A percentile compares a stretch with the other conserved stretches of the same genome.
These are phyloP conservation scores for Calvatia gigantea DNA, from an alignment of 768 basidiomycete genomes.

Conservation along the genomic window DNA sequence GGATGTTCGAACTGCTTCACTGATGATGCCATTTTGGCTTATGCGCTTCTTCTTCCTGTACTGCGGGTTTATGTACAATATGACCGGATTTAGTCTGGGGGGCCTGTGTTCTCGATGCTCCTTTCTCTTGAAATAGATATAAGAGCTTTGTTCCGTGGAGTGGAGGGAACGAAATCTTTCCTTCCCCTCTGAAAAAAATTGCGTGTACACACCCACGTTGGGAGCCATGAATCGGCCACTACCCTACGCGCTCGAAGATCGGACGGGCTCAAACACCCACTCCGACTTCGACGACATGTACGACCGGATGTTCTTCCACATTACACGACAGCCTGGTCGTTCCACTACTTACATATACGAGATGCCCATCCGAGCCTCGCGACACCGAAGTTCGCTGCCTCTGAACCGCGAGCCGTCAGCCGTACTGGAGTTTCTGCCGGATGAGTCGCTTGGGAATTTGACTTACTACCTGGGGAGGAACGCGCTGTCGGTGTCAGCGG, in stretches of 20 bases:
- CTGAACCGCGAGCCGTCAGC: constrained; percentile 50
- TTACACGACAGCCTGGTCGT: constrained; percentile 45
- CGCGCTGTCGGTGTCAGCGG: constrained; percentile 26
- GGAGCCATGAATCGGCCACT: background rate
- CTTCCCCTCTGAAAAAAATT: background rate
- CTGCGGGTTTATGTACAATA: constrained; percentile 8
- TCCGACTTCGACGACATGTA: constrained; percentile 79
- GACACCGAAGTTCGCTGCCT: constrained; percentile 52
- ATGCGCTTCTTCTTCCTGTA: background rate
- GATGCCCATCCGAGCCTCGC: constrained; percentile 63
- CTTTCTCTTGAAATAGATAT: background rate
- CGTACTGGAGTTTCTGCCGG: constrained; percentile 56
- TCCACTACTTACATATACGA: constrained; percentile 55
- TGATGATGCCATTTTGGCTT: background rate
- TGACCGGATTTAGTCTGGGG: background rate
- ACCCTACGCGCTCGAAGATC: constrained; percentile 44
- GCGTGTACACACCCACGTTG: too few species aligned
- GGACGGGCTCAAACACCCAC: constrained; percentile 48
- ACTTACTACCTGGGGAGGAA: constrained; percentile 48
- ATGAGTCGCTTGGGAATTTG: constrained; percentile 57
- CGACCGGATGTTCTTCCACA: constrained; percentile 68
- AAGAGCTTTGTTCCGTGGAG: background rate
- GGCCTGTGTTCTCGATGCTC: constrained; percentile 9
- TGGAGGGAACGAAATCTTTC: background rate
- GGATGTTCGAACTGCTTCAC: background rate